Conservation (phyloP, 352 stramenopile genomes). For the Globisporangium paroecandrum region DNA sequence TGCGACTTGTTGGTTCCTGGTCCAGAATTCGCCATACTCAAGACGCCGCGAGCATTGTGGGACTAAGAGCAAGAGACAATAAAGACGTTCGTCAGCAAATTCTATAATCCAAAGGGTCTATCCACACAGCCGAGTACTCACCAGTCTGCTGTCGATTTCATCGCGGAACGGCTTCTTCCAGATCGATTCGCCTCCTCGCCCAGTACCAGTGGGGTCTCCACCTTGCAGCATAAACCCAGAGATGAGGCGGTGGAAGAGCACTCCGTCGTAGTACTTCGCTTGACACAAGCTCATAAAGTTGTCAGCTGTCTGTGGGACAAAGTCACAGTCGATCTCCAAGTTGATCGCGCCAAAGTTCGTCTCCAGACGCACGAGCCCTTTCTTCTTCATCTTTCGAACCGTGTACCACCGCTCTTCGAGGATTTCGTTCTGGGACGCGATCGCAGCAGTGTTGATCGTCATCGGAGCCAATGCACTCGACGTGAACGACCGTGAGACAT, state of each 20-base stretch:
- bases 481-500: conserved; percentile 93
- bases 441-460: conserved; percentile 47
- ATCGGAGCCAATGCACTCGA: conserved; percentile 87
- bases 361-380: conserved; percentile 95
- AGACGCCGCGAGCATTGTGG: conserved; percentile 88
- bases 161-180: conserved; percentile 95
- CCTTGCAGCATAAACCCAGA: conserved; percentile 96
- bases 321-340: conserved; percentile 95
- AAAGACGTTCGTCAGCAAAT: not conserved
- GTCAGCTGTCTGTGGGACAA: conserved; percentile 93
- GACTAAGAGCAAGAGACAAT: conserved; percentile 22
- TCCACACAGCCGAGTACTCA: conserved; percentile 24
- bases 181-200: conserved; percentile 91
- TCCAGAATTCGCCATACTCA: conserved; percentile 97
- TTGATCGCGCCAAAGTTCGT: conserved; percentile 95
- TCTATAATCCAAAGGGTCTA: no score
- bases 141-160: conserved; percentile 96
- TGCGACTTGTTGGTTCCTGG: conserved; percentile 96
- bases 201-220: conserved; percentile 93
- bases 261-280: conserved; percentile 92
- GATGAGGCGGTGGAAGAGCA: conserved; percentile 96
- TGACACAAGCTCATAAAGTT: conserved; percentile 97
- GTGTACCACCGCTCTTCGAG: conserved; percentile 82
- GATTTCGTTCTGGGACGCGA: conserved; percentile 56
- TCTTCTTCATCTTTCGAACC: conserved; percentile 91